Evolutionary conservation across 371 early-diverging fungal genomes (phyloP).

Genomic region (Umbelopsis sp.): DNA sequence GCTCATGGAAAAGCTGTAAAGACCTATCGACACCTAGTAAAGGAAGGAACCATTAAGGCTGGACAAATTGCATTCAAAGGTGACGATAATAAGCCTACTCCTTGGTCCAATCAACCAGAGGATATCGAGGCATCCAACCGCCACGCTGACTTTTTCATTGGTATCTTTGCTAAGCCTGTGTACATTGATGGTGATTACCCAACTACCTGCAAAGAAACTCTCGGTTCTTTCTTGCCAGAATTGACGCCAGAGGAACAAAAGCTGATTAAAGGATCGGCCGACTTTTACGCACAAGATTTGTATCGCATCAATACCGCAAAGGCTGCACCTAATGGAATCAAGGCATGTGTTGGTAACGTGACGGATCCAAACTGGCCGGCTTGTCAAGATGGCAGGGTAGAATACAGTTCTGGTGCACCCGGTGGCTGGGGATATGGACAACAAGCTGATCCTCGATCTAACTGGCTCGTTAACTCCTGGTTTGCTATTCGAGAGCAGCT

Average conservation of each 20-base stretch:
- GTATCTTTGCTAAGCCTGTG: constrained; percentile 14
- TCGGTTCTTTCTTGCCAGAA: background rate
- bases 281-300: constrained; percentile 14
- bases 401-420: constrained; percentile 11
- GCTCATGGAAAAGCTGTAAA: background rate
- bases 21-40: background rate
- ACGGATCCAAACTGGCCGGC: constrained; percentile 1
- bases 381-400: background rate
- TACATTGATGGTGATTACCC: constrained; percentile 14
- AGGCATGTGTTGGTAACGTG: background rate
- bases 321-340: constrained; percentile 11
- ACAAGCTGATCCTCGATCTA: constrained; percentile 2
- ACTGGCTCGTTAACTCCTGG: constrained; percentile 12
- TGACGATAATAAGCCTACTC: constrained; percentile 13
- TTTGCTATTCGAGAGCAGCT: constrained; percentile 9
- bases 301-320: constrained; percentile 10
- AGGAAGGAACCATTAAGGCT: background rate
- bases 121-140: constrained; percentile 7
- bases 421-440: constrained; percentile 14
- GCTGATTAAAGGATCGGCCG: constrained; percentile 5
- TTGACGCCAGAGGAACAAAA: constrained; percentile 10
- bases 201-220: constrained; percentile 4
- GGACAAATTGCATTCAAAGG: constrained; percentile 3
- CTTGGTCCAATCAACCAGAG: background rate
- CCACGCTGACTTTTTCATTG: constrained; percentile 14